Base-by-base conservation (phyloP, 1,139 yeast species). In the Lodderomyces beijingensis region DNA sequence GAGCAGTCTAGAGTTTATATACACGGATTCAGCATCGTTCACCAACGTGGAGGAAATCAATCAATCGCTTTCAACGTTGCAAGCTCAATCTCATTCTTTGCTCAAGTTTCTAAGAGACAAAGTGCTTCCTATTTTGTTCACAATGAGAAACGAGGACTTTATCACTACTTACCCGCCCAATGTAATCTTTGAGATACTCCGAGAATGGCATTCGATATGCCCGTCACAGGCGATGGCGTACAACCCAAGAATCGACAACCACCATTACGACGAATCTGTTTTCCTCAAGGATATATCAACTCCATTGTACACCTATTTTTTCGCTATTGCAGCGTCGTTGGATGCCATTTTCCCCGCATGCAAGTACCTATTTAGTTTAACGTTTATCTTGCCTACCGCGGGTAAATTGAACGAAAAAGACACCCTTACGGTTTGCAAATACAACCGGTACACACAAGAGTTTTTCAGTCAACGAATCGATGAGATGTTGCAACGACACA, bases 271-370 rank as follows among this genome's bases (percentile, higher is more conserved):
- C 15, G 51, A 49, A 31, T 39, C 41, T 4, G 34, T 27, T n/a
- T 49, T 42, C 35, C 22, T 49, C 17, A 38, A 46, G 20, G 51
- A 47, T 25, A 41, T 56, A 22, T 33, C 50, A 11, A 45, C 53
- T 3, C 48, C 57, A 3, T 37, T 59, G 16, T 51, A 45, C 36
- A 42, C 50, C 33, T 59, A 57, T 42, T 56, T 50, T 41, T 48
- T 41, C 33, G 49, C 53, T 5, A 35, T 58, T 15, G 50, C 56
- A 3, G 53, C 48, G 1, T 45, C 56, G 13, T 45, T 59, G 27
- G 56, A 57, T 34, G 43, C 62, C 3, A 40, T 50, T 3, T 51
- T 57, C 34, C 62, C 64, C 5, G 45, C 47, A 6, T 40, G 49
- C 30, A 39, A 45, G 25, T 57, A 57, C 33, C 31, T 56, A 22